Base-by-base conservation (phyloP, 2,329 filamentous ascomycete genomes). In the Aureobasidium lini region DNA sequence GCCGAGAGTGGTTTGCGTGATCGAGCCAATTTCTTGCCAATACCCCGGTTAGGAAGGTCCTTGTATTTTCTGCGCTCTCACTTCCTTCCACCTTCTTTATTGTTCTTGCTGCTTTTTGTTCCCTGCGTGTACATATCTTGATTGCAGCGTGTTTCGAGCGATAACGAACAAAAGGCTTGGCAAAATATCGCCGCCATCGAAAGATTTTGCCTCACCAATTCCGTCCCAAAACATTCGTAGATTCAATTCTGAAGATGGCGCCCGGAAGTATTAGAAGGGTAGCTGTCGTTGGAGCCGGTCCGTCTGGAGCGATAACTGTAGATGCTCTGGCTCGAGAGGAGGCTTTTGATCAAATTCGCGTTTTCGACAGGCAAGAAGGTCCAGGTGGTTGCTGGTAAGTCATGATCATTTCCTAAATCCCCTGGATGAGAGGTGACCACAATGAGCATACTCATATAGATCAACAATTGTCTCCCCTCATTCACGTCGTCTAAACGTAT, bases 271-370 rank as follows among this genome's bases (percentile, higher is more conserved):
- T 61, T 29, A 61, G 36, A 72, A 50, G 76, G 13, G 78, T 86
- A 11, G 84, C 83, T 16, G 77, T 86, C 6, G 83, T 86, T 64
- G 84, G 84, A 6, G 77, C 82, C 2, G 84, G 84, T 6, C 84
- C 84, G 6, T 76, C 81, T 3, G 84, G 84, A 2, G 80, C 81
- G 11, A 85, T 85, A 59, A 71, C 82, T 0, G 78, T 84, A 3
- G 82, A 86, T 72, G 83, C 84, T 4, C 69, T 86, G 32, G 77
- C 76, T 29, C 77, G 82, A 66, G 84, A 87, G 67, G 75, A 82
- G 62, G 67, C 72, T 0, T 86, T 86, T 65, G 80, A 85, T 60
- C 69, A 74, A 2, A 82, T 86, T 58, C 77, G 81, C 6, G 81
- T 86, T 0, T 87, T 86, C 66, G 84, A 87, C 66, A 74, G 84